A percentile compares a stretch with the other conserved stretches of the same genome.
phyloP scores from a whole-genome alignment of 2,329 filamentous ascomycete species.

The Aspergillus luchuensis region DNA sequence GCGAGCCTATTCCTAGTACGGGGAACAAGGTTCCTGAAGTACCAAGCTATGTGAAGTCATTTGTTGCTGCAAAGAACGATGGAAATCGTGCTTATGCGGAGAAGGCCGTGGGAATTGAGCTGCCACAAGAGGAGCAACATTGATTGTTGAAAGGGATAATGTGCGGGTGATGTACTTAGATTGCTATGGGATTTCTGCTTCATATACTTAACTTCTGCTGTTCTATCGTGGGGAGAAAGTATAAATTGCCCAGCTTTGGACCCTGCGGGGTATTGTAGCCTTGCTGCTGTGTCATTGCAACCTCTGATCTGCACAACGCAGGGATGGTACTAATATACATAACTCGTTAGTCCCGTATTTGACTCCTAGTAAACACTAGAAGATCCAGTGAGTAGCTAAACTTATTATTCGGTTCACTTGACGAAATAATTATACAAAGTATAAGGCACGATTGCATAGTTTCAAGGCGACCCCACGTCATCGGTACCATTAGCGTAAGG shows the following conservation, averaged over 20 bases:
- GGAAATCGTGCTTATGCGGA: constrained; percentile 47
- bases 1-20: constrained; percentile 61
- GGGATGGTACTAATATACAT: not conserved
- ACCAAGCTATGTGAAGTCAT: constrained; percentile 63
- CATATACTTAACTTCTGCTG: no score
- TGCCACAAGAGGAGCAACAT: constrained; percentile 36
- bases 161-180: no score
- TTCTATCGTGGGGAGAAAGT: no score
- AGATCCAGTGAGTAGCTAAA: no score
- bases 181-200: no score
- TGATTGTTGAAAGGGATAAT: constrained; percentile 11
- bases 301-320: not conserved
- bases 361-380: fast-evolving
- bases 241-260: not conserved
- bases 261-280: not conserved
- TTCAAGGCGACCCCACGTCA: constrained; percentile 18
- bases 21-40: constrained; percentile 62
- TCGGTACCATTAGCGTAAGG: constrained; percentile 11
- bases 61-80: constrained; percentile 53
- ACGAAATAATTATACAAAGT: no score
- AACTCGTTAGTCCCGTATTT: no score
- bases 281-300: not conserved
- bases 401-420: not conserved
- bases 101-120: constrained; percentile 29
- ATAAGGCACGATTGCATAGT: not conserved